Percentiles rank a stretch among this genome's conserved stretches.
Conservation (phyloP, 306 rosid species). For the Potentilla sterilis region DNA sequence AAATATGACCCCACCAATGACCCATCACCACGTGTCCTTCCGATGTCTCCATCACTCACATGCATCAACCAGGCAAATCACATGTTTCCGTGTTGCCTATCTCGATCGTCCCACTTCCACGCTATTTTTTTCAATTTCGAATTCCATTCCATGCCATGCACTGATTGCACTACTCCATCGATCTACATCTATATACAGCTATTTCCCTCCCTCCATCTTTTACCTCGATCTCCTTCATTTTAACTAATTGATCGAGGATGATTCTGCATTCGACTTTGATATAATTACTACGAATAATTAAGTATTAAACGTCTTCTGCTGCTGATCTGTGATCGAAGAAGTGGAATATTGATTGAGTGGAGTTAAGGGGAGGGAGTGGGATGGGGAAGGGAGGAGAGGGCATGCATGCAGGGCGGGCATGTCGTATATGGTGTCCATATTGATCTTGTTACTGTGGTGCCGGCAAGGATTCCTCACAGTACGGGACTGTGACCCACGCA, state of each 20-base stretch:
- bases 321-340: neutral
- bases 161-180: no score
- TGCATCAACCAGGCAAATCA: slow-evolving; percentile 34
- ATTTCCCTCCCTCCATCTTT: neutral
- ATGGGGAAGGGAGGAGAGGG: neutral
- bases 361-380: neutral
- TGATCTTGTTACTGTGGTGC: slow-evolving; percentile 9
- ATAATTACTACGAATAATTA: neutral
- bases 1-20: slow-evolving; percentile 19
- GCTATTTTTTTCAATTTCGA: neutral
- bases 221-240: neutral
- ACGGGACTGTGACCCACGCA: neutral
- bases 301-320: neutral
- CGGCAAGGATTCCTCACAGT: slow-evolving; percentile 9
- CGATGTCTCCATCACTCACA: slow-evolving; percentile 30
- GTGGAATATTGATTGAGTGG: neutral
- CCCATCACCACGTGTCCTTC: slow-evolving; percentile 31
- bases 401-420: slow-evolving; percentile 9
- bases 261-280: neutral
- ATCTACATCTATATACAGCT: no score
- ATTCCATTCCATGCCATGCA: slow-evolving; percentile 1
- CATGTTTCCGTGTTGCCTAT: slow-evolving; percentile 23
- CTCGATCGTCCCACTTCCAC: slow-evolving; percentile 10
- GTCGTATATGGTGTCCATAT: slow-evolving; percentile 28
- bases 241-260: neutral